Base-by-base conservation (phyloP, 2,329 filamentous ascomycete species). In the Herpotrichia juniperi region DNA sequence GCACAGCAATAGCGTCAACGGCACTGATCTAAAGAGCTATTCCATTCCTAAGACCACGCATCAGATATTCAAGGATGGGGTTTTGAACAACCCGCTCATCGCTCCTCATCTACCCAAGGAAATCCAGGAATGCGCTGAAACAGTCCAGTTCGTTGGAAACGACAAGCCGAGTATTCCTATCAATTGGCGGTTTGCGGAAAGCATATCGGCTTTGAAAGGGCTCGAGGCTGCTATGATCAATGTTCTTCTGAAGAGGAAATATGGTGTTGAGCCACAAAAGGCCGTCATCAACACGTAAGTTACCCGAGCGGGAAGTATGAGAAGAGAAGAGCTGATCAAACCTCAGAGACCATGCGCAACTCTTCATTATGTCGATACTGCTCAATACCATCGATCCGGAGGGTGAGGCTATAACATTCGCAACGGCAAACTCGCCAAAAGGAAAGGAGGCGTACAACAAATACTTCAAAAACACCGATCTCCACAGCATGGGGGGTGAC, bases 101-200 rank as follows among this genome's bases (percentile, higher is more conserved):
- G 56, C 59, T 4, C 67, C 71, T 16, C 60, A 65, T 16, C 54
- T 78, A 2, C 78, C 76, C 0, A 24, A 49, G 21, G 74, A 74
- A 10, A 67, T 74, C 35, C 51, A 67, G 45, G 65, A 73, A 58
- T 71, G 71, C 43, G 71, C 67, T 7, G 66, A 61, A 21, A 54
- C 53, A 12, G 71, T 80, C 35, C 65, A 58, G 0, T 82, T 81
- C 50, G 72, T 75, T 21, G 81, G 81, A 3, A 69, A 60, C 14
- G 59, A 71, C 21, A 62, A 64, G 24, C 81, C 81, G 0, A 78
- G 70, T 39, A 74, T 83, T 9, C 80, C 81, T 0, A 79, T 84
- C 63, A 83, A 81, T 46, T 84, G 82, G 81, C 74, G 81, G 2
- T 81, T 83, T 45, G 80, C 81, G 2, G 82, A 84, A 61, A 81